These are phyloP conservation scores for Chytriomyces hyalinus DNA, from an alignment of 192 early-diverging fungal species.

Conservation along the genomic window DNA sequence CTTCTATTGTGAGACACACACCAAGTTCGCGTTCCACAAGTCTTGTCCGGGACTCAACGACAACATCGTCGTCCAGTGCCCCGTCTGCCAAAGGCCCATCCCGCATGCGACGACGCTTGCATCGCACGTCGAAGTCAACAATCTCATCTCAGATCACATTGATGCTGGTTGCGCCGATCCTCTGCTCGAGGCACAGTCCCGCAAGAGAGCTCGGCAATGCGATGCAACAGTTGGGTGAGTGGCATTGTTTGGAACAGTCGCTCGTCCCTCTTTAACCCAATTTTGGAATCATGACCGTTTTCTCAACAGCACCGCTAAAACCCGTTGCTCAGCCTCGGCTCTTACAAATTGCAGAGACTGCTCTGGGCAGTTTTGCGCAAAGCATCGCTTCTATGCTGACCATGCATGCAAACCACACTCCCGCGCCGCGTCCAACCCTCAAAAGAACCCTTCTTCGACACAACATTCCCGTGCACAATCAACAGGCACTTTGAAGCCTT, in stretches of 20 bases:
- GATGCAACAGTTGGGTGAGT: not conserved
- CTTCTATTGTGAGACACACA: conserved; percentile 31
- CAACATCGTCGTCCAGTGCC: conserved; percentile 27
- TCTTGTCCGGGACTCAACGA: conserved; percentile 8
- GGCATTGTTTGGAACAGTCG: not conserved
- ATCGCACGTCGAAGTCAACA: conserved; percentile 21
- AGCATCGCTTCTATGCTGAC: conserved; percentile 22
- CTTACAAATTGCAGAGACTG: conserved; percentile 7
- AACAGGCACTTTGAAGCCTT: too few species aligned
- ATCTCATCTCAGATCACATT: conserved; percentile 16
- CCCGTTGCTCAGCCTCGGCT: not conserved
- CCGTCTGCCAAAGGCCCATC: conserved; percentile 25
- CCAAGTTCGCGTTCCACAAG: conserved; percentile 22
- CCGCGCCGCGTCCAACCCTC: too few species aligned
- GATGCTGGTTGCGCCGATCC: conserved; percentile 14
- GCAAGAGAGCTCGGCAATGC: conserved; percentile 16
- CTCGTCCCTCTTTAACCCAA: not conserved
- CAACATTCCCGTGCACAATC: not conserved
- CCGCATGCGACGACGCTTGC: not conserved
- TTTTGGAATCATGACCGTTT: not conserved
- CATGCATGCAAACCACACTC: not conserved
- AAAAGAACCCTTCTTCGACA: not conserved
- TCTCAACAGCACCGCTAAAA: not conserved
- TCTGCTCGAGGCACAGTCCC: not conserved
- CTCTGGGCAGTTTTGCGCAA: conserved; percentile 12